A percentile compares a stretch with the other conserved stretches of the same genome.
These are phyloP conservation scores for Neofusicoccum umdonicola DNA, from an alignment of 2,329 filamentous ascomycete species.

Conservation along the genomic window DNA sequence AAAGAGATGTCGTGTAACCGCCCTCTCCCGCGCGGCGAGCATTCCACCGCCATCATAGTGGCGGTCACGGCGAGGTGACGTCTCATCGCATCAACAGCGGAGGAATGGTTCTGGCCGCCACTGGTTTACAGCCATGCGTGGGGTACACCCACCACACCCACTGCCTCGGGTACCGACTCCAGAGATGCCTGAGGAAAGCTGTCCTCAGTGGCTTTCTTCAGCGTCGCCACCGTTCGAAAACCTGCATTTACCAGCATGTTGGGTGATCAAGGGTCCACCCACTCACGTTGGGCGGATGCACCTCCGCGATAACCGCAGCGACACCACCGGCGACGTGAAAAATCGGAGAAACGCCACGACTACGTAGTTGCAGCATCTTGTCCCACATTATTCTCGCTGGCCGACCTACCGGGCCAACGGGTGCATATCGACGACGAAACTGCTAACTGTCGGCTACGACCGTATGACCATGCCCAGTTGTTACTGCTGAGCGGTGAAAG, in stretches of 20 bases:
- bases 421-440: neutral
- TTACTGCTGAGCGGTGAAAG: conserved; percentile 8
- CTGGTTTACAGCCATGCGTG: neutral
- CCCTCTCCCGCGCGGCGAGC: neutral
- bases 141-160: neutral
- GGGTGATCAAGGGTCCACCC: neutral
- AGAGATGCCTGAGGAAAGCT: neutral
- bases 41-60: conserved; percentile 6
- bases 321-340: neutral
- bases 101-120: neutral
- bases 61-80: neutral
- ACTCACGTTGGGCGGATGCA: neutral
- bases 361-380: neutral
- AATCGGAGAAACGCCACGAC: neutral
- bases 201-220: neutral
- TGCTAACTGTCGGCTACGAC: neutral
- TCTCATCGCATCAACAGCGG: neutral
- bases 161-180: neutral
- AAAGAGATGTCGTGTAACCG: neutral
- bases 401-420: neutral
- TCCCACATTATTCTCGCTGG: neutral
- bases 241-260: neutral
- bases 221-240: neutral
- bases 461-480: neutral
- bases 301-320: conserved; percentile 3